Evolutionary conservation across 2,329 filamentous ascomycete species (phyloP).

Genomic region (Metarhizium anisopliae): DNA sequence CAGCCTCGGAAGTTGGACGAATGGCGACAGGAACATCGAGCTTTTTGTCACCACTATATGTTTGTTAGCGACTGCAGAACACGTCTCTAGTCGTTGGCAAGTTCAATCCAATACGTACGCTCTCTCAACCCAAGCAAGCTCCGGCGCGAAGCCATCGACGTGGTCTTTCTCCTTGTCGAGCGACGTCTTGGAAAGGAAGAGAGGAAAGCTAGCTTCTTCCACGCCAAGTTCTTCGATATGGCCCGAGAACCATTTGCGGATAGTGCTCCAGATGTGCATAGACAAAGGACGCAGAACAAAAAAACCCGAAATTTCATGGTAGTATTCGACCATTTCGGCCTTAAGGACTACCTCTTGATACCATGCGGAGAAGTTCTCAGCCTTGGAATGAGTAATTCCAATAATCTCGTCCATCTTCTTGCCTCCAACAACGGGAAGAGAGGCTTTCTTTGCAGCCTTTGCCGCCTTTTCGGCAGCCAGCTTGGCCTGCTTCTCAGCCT

Average conservation of each 20-base stretch:
- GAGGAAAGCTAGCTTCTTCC: slow-evolving; percentile 91
- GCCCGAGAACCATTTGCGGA: slow-evolving; percentile 58
- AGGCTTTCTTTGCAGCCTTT: slow-evolving; percentile 48
- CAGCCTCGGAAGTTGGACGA: slow-evolving; percentile 61
- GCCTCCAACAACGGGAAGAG: slow-evolving; percentile 43
- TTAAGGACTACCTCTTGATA: slow-evolving; percentile 97
- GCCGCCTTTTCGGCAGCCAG: slow-evolving; percentile 52
- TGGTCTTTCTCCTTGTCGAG: slow-evolving; percentile 87
- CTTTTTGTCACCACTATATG: slow-evolving; percentile 71
- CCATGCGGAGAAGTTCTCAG: slow-evolving; percentile 85
- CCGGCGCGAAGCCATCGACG: slow-evolving; percentile 95
- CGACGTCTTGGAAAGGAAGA: slow-evolving; percentile 90
- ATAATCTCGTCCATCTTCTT: slow-evolving; percentile 64
- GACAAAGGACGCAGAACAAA: slow-evolving; percentile 75
- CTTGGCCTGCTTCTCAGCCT: slow-evolving; percentile 56
- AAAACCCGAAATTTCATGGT: slow-evolving; percentile 86
- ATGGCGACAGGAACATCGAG: slow-evolving; percentile 72
- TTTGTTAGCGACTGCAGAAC: neutral
- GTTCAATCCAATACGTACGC: slow-evolving; percentile 41
- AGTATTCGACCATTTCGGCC: slow-evolving; percentile 96
- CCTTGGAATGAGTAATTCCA: slow-evolving; percentile 79
- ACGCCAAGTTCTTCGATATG: slow-evolving; percentile 87
- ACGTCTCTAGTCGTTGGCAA: neutral
- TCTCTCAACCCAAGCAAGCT: slow-evolving; percentile 82
- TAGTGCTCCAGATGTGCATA: slow-evolving; percentile 59